Conservation (phyloP, 768 basidiomycete genomes). For the Rhizopogon rudus region DNA sequence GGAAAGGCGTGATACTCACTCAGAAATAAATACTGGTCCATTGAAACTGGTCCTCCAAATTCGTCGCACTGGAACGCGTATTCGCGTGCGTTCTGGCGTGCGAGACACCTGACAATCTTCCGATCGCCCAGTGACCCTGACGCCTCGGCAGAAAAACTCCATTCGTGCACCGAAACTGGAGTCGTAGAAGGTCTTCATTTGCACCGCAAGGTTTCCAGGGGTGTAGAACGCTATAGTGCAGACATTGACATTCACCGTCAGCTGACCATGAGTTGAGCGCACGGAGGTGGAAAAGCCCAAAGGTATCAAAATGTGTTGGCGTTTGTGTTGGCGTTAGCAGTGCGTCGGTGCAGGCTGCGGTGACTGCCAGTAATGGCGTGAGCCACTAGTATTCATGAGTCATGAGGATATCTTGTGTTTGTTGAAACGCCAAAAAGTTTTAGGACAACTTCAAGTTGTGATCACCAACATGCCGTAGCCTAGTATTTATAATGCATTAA, state of each 20-base stretch:
- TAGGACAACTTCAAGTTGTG: too few relatives aligned
- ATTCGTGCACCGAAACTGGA: slow-evolving; percentile 56
- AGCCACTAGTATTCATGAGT: too few relatives aligned
- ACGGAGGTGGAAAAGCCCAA: slow-evolving; percentile 41
- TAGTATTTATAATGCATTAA: too few relatives aligned
- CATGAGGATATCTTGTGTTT: too few relatives aligned
- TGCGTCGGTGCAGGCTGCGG: too few relatives aligned
- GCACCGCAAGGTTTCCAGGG: slow-evolving; percentile 37
- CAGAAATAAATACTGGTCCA: slow-evolving; percentile 41
- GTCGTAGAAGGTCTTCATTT: slow-evolving; percentile 36
- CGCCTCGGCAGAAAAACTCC: slow-evolving; percentile 55
- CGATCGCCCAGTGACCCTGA: slow-evolving; percentile 69
- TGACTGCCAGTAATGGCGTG: too few relatives aligned
- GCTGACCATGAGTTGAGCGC: slow-evolving; percentile 34
- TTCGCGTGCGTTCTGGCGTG: slow-evolving; percentile 33
- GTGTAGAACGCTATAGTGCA: slow-evolving; percentile 46
- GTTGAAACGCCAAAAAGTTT: too few relatives aligned
- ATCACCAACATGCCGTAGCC: too few relatives aligned
- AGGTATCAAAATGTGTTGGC: too few relatives aligned
- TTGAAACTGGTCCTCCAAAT: slow-evolving; percentile 32
- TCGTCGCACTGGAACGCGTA: slow-evolving; percentile 38
- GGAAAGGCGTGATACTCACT: slow-evolving; percentile 29
- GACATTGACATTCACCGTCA: slow-evolving; percentile 52
- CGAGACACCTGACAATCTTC: slow-evolving; percentile 62
- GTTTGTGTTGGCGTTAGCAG: too few relatives aligned